These are phyloP conservation scores for Globisporangium nodosum DNA, from an alignment of 352 stramenopile species.

Conservation along the genomic window DNA sequence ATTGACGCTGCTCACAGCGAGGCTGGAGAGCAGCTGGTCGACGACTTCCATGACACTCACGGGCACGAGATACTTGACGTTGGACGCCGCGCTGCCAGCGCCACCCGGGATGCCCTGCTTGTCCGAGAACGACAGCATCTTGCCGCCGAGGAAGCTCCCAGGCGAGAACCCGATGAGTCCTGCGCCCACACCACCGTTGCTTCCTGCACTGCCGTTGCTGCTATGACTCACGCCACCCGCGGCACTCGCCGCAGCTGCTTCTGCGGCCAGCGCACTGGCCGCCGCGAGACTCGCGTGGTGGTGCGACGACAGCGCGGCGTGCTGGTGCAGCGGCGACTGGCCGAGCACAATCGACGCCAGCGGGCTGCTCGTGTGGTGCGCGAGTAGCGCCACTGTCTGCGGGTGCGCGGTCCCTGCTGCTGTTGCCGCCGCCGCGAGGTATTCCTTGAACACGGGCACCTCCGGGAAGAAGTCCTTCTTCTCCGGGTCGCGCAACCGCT, in stretches of 20 bases:
- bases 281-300: background rate
- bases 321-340: background rate
- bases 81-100: background rate
- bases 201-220: background rate
- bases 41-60: conserved; percentile 32
- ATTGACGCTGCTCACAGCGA: conserved; percentile 2
- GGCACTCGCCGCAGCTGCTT: conserved; percentile 1
- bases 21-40: conserved; percentile 29
- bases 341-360: background rate
- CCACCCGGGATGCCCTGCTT: background rate
- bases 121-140: conserved; percentile 14
- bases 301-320: background rate
- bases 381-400: background rate
- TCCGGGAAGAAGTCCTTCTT: conserved; percentile 46
- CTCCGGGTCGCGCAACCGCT: conserved; percentile 34
- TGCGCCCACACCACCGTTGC: background rate
- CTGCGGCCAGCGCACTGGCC: background rate
- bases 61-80: conserved; percentile 22
- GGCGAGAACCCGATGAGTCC: conserved; percentile 11
- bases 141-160: conserved; percentile 11
- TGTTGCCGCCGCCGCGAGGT: conserved; percentile 5
- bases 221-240: too few relatives aligned
- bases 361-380: background rate
- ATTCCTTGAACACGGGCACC: conserved; percentile 20
- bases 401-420: background rate